Conservation (phyloP, 176 grass and related monocot species). For the Lolium perenne region DNA sequence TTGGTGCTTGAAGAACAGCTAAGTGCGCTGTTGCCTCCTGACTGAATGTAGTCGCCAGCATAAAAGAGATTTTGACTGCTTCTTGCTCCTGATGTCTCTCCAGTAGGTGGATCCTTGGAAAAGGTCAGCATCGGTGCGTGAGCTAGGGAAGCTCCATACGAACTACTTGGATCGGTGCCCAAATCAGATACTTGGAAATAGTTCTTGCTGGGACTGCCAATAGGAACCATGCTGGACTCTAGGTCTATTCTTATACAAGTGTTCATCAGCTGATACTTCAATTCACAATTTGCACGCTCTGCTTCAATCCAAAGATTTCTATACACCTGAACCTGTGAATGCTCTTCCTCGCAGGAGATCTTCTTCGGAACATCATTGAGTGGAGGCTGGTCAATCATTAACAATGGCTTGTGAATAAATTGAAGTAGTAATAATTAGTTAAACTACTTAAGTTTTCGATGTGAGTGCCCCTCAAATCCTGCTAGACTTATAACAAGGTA, state of each 20-base stretch:
- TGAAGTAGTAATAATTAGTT: background rate
- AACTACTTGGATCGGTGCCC: slow-evolving; percentile 31
- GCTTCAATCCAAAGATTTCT: slow-evolving; percentile 67
- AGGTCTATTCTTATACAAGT: slow-evolving; percentile 39
- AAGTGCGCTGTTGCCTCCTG: background rate
- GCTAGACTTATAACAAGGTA: background rate
- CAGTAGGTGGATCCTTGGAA: slow-evolving; percentile 32
- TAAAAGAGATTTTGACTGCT: slow-evolving; percentile 30
- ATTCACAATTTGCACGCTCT: slow-evolving; percentile 49
- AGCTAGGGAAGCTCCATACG: slow-evolving; percentile 25
- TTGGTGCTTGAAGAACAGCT: slow-evolving; percentile 34
- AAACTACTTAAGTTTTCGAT: background rate
- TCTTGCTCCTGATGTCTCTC: slow-evolving; percentile 21
- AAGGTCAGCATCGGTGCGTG: background rate
- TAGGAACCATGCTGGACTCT: slow-evolving; percentile 46
- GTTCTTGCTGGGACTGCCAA: slow-evolving; percentile 39
- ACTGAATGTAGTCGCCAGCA: slow-evolving; percentile 21
- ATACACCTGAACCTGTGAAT: slow-evolving; percentile 50
- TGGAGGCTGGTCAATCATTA: slow-evolving; percentile 46
- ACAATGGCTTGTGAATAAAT: slow-evolving; percentile 36
- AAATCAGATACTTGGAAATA: slow-evolving; percentile 39
- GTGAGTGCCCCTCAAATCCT: background rate
- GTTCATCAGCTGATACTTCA: slow-evolving; percentile 71
- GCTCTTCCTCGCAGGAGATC: slow-evolving; percentile 37
- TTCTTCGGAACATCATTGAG: slow-evolving; percentile 34